Base-by-base conservation (phyloP, 2,329 filamentous ascomycete species). In the Penicillium sp. region DNA sequence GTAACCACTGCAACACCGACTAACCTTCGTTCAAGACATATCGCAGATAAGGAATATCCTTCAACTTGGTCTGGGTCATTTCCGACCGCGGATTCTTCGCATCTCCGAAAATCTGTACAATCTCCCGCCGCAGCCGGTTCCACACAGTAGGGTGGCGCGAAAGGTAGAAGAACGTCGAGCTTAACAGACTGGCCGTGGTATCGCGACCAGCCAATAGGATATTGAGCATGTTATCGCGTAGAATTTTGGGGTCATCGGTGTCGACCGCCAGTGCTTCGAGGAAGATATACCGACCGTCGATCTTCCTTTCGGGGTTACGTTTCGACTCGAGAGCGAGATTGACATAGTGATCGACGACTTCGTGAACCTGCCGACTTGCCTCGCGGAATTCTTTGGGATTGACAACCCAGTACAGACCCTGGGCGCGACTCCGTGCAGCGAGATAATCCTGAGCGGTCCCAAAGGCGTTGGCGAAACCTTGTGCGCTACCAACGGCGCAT, bases 171-270 rank as follows among this genome's bases (percentile, higher is more conserved):
- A 84, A 79, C 0, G 76, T 71, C 3, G 75, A 79, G 8, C 76
- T 72, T 1, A 79, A 64, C 8, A 77, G 56, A 50, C 73, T 72
- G 22, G 76, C 80, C 1, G 81, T 83, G 0, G 81, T 83, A 61
- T 83, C 81, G 4, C 80, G 76, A 11, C 79, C 80, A 3, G 81
- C 81, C 0, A 82, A 69, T 0, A 83, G 69, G 35, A 83, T 78
- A 56, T 80, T 81, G 31, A 82, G 71, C 53, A 81, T 71, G 53
- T 81, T 77, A 50, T 75, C 75, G 14, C 80, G 73, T 22, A 82
- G 73, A 14, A 74, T 68, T 52, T 77, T 73, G 2, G 73, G 77
- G 39, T 82, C 75, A 14, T 75, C 68, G 2, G 76, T 81, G 13
- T 78, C 72, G 5, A 71, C 69, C 8, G 77, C 78, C 20, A 82